phyloP scores from a whole-genome alignment of 2,329 filamentous ascomycete species.

The Claviceps digitariae region DNA sequence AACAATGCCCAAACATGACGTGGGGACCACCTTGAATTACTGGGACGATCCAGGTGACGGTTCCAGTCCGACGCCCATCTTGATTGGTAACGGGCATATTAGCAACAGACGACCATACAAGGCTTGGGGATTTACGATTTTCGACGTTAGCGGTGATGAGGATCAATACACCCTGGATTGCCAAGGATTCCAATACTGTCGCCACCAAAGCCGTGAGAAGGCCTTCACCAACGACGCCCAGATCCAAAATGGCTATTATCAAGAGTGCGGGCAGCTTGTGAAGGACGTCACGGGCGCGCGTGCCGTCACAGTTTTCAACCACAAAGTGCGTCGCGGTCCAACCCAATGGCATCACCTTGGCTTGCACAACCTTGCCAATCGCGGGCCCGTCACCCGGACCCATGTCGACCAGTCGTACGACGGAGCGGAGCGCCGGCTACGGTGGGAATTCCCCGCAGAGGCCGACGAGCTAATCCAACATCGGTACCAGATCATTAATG shows the following conservation, averaged over 20 bases:
- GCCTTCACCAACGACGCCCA: conserved; percentile 37
- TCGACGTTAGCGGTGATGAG: conserved; percentile 27
- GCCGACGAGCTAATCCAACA: conserved; percentile 21
- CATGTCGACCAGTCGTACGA: conserved; percentile 43
- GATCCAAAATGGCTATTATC: conserved; percentile 55
- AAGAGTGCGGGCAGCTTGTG: conserved; percentile 54
- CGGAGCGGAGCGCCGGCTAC: conserved; percentile 19
- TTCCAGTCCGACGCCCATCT: conserved; percentile 24
- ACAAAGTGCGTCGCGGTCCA: conserved; percentile 48
- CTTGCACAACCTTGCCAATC: conserved; percentile 44
- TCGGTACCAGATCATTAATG: conserved; percentile 42
- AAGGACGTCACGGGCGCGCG: conserved; percentile 45
- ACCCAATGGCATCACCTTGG: conserved; percentile 53
- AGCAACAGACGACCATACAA: conserved; percentile 18
- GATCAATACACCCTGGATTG: conserved; percentile 25
- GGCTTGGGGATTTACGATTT: conserved; percentile 29
- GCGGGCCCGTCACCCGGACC: conserved; percentile 21
- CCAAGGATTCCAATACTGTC: conserved; percentile 27
- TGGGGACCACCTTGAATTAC: conserved; percentile 25
- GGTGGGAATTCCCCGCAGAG: conserved; percentile 30
- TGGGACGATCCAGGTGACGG: conserved; percentile 28
- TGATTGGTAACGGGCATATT: conserved; percentile 14
- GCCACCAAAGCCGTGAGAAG: conserved; percentile 17
- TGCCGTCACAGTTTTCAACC: conserved; percentile 56
- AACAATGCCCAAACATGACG: conserved; percentile 10